phyloP scores from a whole-genome alignment of 176 grass and related monocot genomes.

The Luzula sylvatica region DNA sequence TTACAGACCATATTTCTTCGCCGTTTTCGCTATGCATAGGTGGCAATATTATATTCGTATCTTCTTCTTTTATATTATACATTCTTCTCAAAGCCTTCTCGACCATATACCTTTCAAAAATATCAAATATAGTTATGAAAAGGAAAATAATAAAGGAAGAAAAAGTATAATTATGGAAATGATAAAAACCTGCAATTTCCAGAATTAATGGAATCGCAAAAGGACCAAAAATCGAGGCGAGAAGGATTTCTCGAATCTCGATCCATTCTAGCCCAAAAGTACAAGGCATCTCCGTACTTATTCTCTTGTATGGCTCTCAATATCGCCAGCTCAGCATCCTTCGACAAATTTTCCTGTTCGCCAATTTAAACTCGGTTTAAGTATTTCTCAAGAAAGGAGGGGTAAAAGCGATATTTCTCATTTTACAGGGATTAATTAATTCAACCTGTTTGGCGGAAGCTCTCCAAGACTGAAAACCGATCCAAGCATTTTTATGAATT shows the following conservation, averaged over 20 bases:
- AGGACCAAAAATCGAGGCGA: slow-evolving; percentile 72
- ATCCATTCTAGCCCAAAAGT: slow-evolving; percentile 97
- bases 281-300: slow-evolving; percentile 86
- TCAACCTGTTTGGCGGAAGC: slow-evolving; percentile 66
- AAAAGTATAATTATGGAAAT: neutral
- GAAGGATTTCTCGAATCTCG: slow-evolving; percentile 60
- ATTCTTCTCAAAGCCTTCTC: slow-evolving; percentile 66
- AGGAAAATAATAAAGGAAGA: neutral
- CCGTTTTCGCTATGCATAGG: slow-evolving; percentile 50
- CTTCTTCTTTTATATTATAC: slow-evolving; percentile 60
- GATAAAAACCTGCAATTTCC: slow-evolving; percentile 83
- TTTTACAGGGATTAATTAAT: slow-evolving; percentile 1
- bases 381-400: no score
- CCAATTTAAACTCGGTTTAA: slow-evolving; percentile 7
- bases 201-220: slow-evolving; percentile 88
- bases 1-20: slow-evolving; percentile 78
- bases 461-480: slow-evolving; percentile 98
- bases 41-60: slow-evolving; percentile 44
- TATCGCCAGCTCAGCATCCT: slow-evolving; percentile 56
- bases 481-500: slow-evolving; percentile 94
- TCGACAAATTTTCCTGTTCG: slow-evolving; percentile 54
- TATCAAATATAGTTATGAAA: neutral
- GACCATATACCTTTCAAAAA: slow-evolving; percentile 52
- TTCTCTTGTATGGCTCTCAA: slow-evolving; percentile 60
- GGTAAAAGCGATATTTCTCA: no score